Conservation (phyloP, 495 filamentous ascomycete species). For the Penicillium turbatum region DNA sequence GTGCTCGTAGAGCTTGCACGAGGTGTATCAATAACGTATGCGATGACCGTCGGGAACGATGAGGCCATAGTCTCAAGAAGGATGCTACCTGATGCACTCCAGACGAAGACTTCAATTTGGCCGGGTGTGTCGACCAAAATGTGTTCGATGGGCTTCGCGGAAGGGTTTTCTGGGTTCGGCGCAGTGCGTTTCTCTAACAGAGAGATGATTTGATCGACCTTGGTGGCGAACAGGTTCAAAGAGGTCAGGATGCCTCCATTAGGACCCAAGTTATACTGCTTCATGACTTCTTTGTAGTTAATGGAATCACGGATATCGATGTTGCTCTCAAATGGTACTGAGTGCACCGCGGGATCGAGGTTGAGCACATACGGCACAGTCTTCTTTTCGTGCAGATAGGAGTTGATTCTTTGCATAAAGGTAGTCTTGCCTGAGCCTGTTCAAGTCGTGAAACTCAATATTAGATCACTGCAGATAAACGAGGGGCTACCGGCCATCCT, state of each 20-base stretch:
- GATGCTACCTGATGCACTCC: constrained; percentile 90
- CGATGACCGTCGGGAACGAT: constrained; percentile 91
- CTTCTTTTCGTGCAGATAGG: constrained; percentile 73
- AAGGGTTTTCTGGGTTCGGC: constrained; percentile 57
- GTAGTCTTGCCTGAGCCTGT: constrained; percentile 93
- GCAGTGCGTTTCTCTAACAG: constrained; percentile 83
- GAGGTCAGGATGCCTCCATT: constrained; percentile 98
- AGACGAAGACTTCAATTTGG: constrained; percentile 98
- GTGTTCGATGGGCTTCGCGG: constrained; percentile 64
- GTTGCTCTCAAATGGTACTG: constrained; percentile 95
- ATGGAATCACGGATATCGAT: constrained; percentile 99
- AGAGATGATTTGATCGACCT: constrained; percentile 88
- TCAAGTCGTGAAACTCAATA: background rate
- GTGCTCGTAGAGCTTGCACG: constrained; percentile 87
- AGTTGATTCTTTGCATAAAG: constrained; percentile 96
- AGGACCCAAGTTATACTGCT: constrained; percentile 94
- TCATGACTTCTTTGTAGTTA: constrained; percentile 99
- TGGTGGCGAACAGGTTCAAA: constrained; percentile 93
- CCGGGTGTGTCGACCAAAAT: constrained; percentile 94
- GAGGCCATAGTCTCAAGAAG: constrained; percentile 90
- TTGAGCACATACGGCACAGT: constrained; percentile 90
- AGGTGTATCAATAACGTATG: constrained; percentile 96
- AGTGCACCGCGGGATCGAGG: constrained; percentile 90
- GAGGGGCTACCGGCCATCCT: constrained; percentile 7
- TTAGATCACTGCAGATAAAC: background rate